These are phyloP conservation scores for Emmonsiellopsis sp. DNA, from an alignment of 2,329 filamentous ascomycete species.

Conservation along the genomic window DNA sequence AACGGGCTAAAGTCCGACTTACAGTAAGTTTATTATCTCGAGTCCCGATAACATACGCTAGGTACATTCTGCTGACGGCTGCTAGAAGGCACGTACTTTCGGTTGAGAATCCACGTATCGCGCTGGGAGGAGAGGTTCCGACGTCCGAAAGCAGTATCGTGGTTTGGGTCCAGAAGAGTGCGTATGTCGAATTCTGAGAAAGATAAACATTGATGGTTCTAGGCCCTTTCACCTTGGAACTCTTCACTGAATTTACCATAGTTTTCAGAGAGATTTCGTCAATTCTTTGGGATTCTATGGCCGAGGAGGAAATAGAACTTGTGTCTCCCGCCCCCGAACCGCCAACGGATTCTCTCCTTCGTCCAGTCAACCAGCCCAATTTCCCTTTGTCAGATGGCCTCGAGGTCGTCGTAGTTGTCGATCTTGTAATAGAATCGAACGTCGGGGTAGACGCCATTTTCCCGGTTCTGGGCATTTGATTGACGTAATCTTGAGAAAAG, in stretches of 20 bases:
- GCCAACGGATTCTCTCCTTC: slow-evolving; percentile 2
- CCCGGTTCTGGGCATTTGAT: background rate
- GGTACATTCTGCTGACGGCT: slow-evolving; percentile 26
- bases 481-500: background rate
- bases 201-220: slow-evolving; percentile 28
- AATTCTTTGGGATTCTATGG: slow-evolving; percentile 24
- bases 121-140: slow-evolving; percentile 26
- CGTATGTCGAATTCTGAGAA: slow-evolving; percentile 31
- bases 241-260: slow-evolving; percentile 21
- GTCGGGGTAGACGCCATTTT: background rate
- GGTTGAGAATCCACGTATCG: slow-evolving; percentile 23
- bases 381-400: background rate
- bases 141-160: slow-evolving; percentile 33
- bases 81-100: slow-evolving; percentile 33
- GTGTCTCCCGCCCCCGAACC: slow-evolving; percentile 20
- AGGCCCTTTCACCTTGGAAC: slow-evolving; percentile 18
- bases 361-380: background rate
- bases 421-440: background rate
- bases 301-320: slow-evolving; percentile 28
- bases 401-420: background rate
- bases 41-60: slow-evolving; percentile 33
- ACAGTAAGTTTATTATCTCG: slow-evolving; percentile 35
- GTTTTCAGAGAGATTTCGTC: slow-evolving; percentile 30
- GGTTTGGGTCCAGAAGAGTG: slow-evolving; percentile 31
- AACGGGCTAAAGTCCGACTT: slow-evolving; percentile 6